These are phyloP conservation scores for Cyclaneusma minus DNA, from an alignment of 2,329 filamentous ascomycete species.

Conservation along the genomic window DNA sequence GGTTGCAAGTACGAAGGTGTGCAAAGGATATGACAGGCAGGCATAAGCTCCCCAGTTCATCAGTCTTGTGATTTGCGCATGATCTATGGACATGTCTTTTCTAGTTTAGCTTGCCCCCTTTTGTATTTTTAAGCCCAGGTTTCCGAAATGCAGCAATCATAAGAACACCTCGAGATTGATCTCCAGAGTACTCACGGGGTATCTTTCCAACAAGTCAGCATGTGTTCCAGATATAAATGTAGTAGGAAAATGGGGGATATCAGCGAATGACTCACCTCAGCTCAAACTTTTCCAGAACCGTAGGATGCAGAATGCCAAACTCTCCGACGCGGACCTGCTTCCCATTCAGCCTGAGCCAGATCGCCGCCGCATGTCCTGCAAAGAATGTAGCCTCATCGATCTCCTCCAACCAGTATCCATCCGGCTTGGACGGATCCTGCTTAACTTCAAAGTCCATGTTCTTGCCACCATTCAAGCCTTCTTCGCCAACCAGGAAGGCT, in stretches of 20 bases:
- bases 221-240: neutral
- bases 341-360: constrained; percentile 60
- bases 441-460: constrained; percentile 35
- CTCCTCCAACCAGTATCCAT: constrained; percentile 91
- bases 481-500: constrained; percentile 63
- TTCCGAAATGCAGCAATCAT: too few species aligned
- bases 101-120: neutral
- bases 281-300: constrained; percentile 85
- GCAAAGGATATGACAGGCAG: too few species aligned
- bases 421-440: constrained; percentile 38
- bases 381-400: constrained; percentile 87
- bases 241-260: constrained; percentile 5
- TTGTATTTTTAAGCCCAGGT: constrained; percentile 5
- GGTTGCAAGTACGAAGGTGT: too few species aligned
- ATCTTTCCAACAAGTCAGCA: constrained; percentile 30
- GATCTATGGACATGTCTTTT: too few species aligned
- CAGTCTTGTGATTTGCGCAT: too few species aligned
- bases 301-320: constrained; percentile 88
- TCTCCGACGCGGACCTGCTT: constrained; percentile 68
- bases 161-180: constrained; percentile 90
- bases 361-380: constrained; percentile 71
- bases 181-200: constrained; percentile 87
- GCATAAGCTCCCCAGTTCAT: too few species aligned
- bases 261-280: constrained; percentile 42
- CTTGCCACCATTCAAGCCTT: constrained; percentile 38